phyloP scores from a whole-genome alignment of 768 basidiomycete species.

The Pisolithus albus region DNA sequence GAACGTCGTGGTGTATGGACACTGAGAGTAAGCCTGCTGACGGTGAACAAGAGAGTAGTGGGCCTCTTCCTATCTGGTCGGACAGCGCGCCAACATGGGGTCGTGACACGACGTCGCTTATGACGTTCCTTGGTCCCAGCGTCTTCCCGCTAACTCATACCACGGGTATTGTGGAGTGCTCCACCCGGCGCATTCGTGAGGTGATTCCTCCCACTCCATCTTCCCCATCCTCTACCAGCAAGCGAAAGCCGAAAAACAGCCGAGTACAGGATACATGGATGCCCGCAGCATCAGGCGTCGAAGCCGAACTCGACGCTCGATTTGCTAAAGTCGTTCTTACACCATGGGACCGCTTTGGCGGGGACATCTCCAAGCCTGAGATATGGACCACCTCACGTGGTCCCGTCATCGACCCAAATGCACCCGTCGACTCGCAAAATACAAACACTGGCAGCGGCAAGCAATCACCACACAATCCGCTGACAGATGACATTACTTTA shows the following conservation, averaged over 20 bases:
- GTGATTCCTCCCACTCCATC: constrained; percentile 33
- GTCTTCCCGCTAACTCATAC: constrained; percentile 55
- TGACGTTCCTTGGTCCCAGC: constrained; percentile 47
- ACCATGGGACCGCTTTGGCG: constrained; percentile 46
- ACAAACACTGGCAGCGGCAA: background rate
- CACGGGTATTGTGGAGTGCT: constrained; percentile 59
- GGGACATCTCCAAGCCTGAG: constrained; percentile 31
- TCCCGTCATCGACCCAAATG: constrained; percentile 21
- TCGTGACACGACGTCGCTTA: constrained; percentile 22
- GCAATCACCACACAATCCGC: constrained; percentile 40
- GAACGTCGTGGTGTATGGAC: constrained; percentile 8
- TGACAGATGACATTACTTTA: constrained; percentile 52
- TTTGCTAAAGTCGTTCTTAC: constrained; percentile 47
- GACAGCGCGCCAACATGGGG: constrained; percentile 19
- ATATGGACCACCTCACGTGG: constrained; percentile 35
- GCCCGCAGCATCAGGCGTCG: constrained; percentile 29
- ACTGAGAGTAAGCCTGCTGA: background rate
- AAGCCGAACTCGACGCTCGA: constrained; percentile 39
- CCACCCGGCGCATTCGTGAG: constrained; percentile 50
- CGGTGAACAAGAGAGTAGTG: background rate
- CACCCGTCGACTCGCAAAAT: constrained; percentile 1
- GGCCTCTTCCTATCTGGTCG: constrained; percentile 8
- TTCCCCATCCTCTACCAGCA: background rate
- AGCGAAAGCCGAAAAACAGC: background rate
- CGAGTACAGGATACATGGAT: constrained; percentile 11